These are phyloP conservation scores for Mesembryanthemum crystallinum DNA, from an alignment of 148 eudicot species.

Conservation along the genomic window DNA sequence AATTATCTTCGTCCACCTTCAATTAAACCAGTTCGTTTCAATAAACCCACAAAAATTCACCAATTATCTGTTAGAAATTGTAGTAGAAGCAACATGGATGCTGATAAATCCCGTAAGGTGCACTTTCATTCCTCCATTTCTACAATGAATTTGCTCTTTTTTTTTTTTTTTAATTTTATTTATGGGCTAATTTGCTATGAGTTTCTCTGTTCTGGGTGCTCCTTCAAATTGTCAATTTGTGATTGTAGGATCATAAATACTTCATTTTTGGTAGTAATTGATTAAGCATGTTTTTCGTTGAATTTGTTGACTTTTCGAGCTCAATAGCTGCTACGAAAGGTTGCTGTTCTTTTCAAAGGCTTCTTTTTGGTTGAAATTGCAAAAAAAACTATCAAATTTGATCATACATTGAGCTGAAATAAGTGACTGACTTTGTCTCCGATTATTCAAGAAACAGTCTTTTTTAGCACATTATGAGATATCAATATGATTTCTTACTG, in stretches of 20 bases:
- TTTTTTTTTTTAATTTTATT: background rate
- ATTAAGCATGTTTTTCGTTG: background rate
- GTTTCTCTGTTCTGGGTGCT: background rate
- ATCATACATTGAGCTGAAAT: background rate
- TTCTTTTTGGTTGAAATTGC: background rate
- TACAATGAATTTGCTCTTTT: background rate
- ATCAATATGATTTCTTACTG: no score
- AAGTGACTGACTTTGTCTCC: background rate
- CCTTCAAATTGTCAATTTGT: background rate
- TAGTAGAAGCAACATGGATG: conserved; percentile 15
- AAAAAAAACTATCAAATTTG: background rate
- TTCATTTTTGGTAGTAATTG: conserved; percentile 1
- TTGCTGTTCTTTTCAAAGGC: background rate
- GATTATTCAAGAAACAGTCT: background rate
- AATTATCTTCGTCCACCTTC: conserved; percentile 25
- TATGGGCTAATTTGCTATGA: background rate
- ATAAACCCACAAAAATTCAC: conserved; percentile 25
- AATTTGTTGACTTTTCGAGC: background rate
- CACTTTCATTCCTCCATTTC: background rate
- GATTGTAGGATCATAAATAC: background rate
- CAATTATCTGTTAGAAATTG: conserved; percentile 22
- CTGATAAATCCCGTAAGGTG: conserved; percentile 27
- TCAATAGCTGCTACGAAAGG: background rate
- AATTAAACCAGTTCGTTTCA: conserved; percentile 13
- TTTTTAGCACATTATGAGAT: conserved; percentile 1